A percentile compares a stretch with the other conserved stretches of the same genome.
Conservation (phyloP, 1,139 yeast species). For the Candida freyschussii region DNA sequence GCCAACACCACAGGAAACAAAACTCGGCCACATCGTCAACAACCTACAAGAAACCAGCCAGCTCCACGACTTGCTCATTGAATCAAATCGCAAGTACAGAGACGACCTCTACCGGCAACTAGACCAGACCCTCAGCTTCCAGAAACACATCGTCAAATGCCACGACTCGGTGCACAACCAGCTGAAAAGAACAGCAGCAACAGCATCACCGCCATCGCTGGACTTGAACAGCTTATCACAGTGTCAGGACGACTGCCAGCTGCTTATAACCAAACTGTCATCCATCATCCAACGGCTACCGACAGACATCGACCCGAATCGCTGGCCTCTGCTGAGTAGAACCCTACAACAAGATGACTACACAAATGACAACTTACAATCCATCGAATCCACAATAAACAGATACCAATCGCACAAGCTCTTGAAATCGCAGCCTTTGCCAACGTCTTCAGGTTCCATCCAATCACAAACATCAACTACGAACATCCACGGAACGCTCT, state of each 20-base stretch:
- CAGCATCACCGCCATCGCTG: slow-evolving; percentile 2
- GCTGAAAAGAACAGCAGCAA: slow-evolving; percentile 5
- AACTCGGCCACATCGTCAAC: slow-evolving; percentile 9
- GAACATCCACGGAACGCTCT: too few species aligned
- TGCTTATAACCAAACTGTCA: too few species aligned
- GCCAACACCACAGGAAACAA: slow-evolving; percentile 9
- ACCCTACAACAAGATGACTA: slow-evolving; percentile 1
- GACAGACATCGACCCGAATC: slow-evolving; percentile 9
- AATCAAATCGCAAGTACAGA: slow-evolving; percentile 35
- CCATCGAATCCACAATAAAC: slow-evolving; percentile 1
- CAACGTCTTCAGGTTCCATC: slow-evolving; percentile 1
- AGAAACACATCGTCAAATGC: slow-evolving; percentile 19
- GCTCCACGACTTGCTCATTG: slow-evolving; percentile 32
- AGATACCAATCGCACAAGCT: background rate
- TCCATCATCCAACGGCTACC: too few species aligned
- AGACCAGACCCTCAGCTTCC: slow-evolving; percentile 24
- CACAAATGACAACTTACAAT: background rate
- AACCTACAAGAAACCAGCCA: slow-evolving; percentile 19
- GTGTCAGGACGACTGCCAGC: too few species aligned
- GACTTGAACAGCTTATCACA: too few species aligned
- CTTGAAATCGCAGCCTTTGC: slow-evolving; percentile 1
- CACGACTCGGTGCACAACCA: slow-evolving; percentile 10
- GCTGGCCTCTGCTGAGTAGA: slow-evolving; percentile 10
- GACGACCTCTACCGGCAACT: slow-evolving; percentile 39
- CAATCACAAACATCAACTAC: too few species aligned